Percentiles rank a stretch among this genome's conserved stretches.
phyloP scores from a whole-genome alignment of 352 stramenopile genomes.

The Globisporangium takayamanum region DNA sequence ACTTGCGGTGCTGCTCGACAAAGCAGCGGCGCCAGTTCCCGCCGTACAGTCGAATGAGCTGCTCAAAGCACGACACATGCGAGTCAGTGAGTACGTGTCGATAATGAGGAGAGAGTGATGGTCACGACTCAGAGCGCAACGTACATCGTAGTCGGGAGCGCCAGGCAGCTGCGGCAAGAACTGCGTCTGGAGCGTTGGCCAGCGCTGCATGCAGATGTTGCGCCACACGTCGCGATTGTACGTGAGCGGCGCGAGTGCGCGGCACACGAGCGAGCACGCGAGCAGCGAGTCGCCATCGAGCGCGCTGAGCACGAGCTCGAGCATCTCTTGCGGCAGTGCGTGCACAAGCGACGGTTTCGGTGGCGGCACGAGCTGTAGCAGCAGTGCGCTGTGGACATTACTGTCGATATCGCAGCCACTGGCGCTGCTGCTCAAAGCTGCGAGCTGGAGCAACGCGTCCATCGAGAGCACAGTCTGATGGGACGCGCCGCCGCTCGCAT shows the following conservation, averaged over 20 bases:
- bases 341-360: conserved; percentile 23
- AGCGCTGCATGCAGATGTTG: conserved; percentile 48
- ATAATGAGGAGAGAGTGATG: neutral
- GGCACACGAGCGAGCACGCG: conserved; percentile 36
- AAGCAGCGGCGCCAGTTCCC: conserved; percentile 70
- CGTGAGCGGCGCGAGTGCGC: conserved; percentile 35
- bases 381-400: neutral
- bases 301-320: conserved; percentile 36
- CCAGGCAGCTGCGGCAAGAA: conserved; percentile 61
- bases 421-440: neutral
- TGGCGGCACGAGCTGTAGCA: neutral
- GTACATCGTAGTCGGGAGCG: conserved; percentile 72
- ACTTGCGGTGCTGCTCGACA: conserved; percentile 34
- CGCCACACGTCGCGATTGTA: conserved; percentile 62
- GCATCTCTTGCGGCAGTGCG: conserved; percentile 44
- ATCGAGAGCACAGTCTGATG: conserved; percentile 12
- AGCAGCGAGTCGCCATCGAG: conserved; percentile 58
- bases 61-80: neutral
- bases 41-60: conserved; percentile 73
- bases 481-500: neutral
- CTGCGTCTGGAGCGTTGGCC: conserved; percentile 51
- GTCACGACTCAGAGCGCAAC: conserved; percentile 8
- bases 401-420: conserved; percentile 9
- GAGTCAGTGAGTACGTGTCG: neutral
- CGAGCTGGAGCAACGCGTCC: conserved; percentile 12